Percentiles rank a stretch among this genome's conserved stretches.
Conservation (phyloP, 352 stramenopile species). For the Globisporangium parvum region DNA sequence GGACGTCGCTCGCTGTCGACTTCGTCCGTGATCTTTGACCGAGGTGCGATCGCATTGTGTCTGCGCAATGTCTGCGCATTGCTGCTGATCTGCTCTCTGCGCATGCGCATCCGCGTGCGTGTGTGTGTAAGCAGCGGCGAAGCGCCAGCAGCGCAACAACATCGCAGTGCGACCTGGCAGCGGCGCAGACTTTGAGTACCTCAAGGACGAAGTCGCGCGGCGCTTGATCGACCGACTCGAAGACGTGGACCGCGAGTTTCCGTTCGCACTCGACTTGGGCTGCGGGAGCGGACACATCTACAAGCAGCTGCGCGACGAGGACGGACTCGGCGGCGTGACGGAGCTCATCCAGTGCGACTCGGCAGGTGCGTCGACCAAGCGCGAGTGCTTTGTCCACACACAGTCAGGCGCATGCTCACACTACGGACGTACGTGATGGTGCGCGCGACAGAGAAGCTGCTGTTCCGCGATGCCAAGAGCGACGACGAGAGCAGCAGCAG, state of each 20-base stretch:
- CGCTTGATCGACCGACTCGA: constrained; percentile 76
- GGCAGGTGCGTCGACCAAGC: constrained; percentile 24
- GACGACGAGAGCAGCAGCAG: constrained; percentile 1
- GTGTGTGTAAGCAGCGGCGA: constrained; percentile 33
- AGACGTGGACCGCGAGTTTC: constrained; percentile 82
- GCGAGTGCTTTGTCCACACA: neutral
- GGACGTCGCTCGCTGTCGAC: constrained; percentile 35
- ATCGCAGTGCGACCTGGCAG: constrained; percentile 48
- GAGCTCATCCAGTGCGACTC: constrained; percentile 75
- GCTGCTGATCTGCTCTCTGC: neutral
- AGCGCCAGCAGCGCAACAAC: constrained; percentile 81
- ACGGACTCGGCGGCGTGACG: constrained; percentile 66
- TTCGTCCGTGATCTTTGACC: constrained; percentile 49
- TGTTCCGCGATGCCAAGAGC: constrained; percentile 46
- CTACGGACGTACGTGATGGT: neutral
- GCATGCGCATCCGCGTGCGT: neutral
- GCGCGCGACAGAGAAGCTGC: constrained; percentile 39
- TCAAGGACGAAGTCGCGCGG: constrained; percentile 83
- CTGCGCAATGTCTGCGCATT: neutral
- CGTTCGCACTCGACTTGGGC: constrained; percentile 71
- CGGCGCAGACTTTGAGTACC: constrained; percentile 76
- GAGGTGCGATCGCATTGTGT: constrained; percentile 21
- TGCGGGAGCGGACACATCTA: constrained; percentile 79
- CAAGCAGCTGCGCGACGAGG: constrained; percentile 70
- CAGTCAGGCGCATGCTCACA: neutral